phyloP scores from a whole-genome alignment of 164 flowering plant species.

The Stephania yunnanensis region DNA sequence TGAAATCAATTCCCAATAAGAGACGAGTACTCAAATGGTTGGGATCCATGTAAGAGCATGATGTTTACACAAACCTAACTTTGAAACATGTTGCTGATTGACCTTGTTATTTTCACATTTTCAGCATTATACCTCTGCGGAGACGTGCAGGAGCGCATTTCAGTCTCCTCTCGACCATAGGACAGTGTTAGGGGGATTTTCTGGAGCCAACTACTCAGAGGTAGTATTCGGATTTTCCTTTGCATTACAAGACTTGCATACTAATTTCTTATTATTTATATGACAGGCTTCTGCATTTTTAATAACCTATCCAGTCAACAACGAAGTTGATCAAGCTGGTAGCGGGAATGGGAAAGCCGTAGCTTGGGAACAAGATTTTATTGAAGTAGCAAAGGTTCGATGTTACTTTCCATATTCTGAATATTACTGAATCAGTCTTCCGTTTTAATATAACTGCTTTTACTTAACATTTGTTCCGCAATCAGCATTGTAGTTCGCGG shows the following conservation, averaged over 20 bases:
- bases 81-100: not conserved
- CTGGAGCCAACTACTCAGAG: conserved; percentile 76
- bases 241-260: conserved; percentile 2
- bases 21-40: not conserved
- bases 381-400: conserved; percentile 67
- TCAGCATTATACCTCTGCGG: conserved; percentile 84
- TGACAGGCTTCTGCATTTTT: conserved; percentile 94
- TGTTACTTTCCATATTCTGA: not conserved
- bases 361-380: conserved; percentile 96
- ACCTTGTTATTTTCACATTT: conserved; percentile 12
- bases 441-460: not conserved
- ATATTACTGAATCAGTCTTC: not conserved
- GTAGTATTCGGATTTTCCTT: conserved; percentile 26
- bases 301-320: conserved; percentile 88
- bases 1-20: not conserved
- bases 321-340: conserved; percentile 51
- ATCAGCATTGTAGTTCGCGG: not conserved
- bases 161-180: conserved; percentile 96
- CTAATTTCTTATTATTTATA: conserved; percentile 10
- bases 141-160: conserved; percentile 81
- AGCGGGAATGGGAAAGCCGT: conserved; percentile 66
- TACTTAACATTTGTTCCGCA: not conserved
- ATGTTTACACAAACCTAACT: no score
- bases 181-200: conserved; percentile 81
- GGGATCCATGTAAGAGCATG: not conserved